Evolutionary conservation across 768 basidiomycete genomes (phyloP), one percentile per base, ranked within the genome.

Genomic region (Mycena indigotica): DNA sequence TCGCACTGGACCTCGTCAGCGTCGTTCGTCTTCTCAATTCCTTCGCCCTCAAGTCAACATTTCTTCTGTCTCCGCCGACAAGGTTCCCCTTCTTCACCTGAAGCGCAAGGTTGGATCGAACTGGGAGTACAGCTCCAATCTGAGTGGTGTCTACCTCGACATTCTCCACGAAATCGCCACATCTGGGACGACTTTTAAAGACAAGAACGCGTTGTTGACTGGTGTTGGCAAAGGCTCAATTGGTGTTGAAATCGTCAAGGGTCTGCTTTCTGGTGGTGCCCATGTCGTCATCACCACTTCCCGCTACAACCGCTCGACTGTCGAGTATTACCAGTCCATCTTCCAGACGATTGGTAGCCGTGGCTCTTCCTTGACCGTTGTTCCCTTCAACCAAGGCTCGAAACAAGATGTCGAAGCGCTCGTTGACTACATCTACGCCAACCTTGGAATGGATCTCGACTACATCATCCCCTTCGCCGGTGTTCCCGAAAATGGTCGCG

Each of bases 401-500:
- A 97, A 94, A 75, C 97, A 98, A 72, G 97, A 99, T 64, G 93
- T 98, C 35, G 97, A 99, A 68, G 94, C 95, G 4, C 86, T 99
- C 51, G 87, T 99, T 65, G 96, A 98, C 75, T 99, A 98, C 72
- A 96, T 99, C 73, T 99, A 98, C 75, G 85, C 89, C 26, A 94
- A 87, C 24, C 87, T 99, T 53, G 91, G 93, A 55, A 86, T 98
- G 78, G 97, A 99, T 75, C 84, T 99, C 56, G 97, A 99, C 75
- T 99, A 98, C 74, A 93, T 99, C 67, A 84, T 98, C 58, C 97
- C 97, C 21, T 99, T 99, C 74, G 97, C 97, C 41, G 97, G 96
- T 48, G 89, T 99, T 45, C 96, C 97, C 5, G 97, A 99, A 74
- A 98, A 98, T 66, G 97, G 97, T 21, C 92, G 97, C 56, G 95